Evolutionary conservation across 1,284 basidiomycete genomes (phyloP).

Genomic region (Sphaerobolus stellatus): DNA sequence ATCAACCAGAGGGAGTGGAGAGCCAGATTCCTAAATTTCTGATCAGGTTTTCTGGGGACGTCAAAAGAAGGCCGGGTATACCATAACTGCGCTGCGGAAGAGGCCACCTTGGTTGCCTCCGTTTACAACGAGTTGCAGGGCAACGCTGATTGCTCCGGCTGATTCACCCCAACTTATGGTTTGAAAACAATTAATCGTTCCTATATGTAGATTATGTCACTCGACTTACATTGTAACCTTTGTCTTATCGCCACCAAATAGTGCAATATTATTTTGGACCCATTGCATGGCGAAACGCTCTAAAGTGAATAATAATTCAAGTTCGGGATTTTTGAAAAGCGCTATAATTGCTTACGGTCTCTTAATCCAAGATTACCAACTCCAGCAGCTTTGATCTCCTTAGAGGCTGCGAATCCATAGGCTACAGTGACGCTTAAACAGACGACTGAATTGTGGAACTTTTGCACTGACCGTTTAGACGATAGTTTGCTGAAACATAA

Average conservation of each 20-base stretch:
- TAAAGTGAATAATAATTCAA: constrained; percentile 18
- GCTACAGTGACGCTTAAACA: constrained; percentile 20
- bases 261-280: constrained; percentile 62
- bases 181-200: background rate
- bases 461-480: constrained; percentile 23
- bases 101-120: constrained; percentile 41
- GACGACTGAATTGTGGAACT: background rate
- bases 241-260: constrained; percentile 62
- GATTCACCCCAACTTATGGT: constrained; percentile 65
- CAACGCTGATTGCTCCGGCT: constrained; percentile 56
- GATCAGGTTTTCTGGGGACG: too few relatives aligned
- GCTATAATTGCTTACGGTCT: constrained; percentile 40
- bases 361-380: constrained; percentile 51
- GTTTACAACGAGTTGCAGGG: constrained; percentile 54
- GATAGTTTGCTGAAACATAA: constrained; percentile 58
- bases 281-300: constrained; percentile 60
- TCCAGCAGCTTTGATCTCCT: constrained; percentile 47
- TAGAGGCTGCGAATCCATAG: constrained; percentile 48
- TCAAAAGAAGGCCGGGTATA: too few relatives aligned
- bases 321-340: background rate
- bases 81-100: constrained; percentile 53
- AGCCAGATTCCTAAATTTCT: constrained; percentile 41
- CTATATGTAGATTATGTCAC: background rate
- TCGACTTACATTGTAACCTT: constrained; percentile 54
- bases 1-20: constrained; percentile 42